Conservation (phyloP, 2,329 filamentous ascomycete species). For the Lasiodiplodia hormozganensis region DNA sequence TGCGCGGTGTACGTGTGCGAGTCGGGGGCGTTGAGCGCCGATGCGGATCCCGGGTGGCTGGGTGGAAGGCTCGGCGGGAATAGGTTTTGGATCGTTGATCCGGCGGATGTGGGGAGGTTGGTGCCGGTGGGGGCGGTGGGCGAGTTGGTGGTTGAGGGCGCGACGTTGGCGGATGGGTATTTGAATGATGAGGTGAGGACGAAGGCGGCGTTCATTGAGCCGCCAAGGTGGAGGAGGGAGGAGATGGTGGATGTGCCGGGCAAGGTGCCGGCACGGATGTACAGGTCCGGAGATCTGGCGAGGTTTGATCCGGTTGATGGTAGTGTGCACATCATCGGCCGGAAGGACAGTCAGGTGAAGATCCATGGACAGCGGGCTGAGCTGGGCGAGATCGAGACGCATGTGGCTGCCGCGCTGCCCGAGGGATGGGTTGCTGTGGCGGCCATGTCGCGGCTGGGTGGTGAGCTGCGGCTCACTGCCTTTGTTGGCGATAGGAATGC, state of each 20-base stretch:
- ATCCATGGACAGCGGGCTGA: constrained; percentile 55
- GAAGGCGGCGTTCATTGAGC: constrained; percentile 39
- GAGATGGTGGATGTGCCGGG: neutral
- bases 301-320: constrained; percentile 41
- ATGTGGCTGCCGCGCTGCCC: neutral
- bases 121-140: constrained; percentile 45
- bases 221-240: constrained; percentile 9
- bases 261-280: constrained; percentile 32
- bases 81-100: constrained; percentile 42
- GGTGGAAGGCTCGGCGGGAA: neutral
- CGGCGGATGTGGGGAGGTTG: constrained; percentile 40
- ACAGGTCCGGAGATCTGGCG: constrained; percentile 44
- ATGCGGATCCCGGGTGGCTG: neutral
- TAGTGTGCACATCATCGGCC: constrained; percentile 44
- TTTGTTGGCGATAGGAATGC: neutral
- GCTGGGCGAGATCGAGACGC: constrained; percentile 52
- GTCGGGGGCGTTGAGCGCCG: neutral
- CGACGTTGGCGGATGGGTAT: constrained; percentile 44
- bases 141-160: constrained; percentile 44
- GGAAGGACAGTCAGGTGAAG: constrained; percentile 46
- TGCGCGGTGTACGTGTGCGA: neutral
- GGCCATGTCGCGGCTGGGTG: too few relatives aligned
- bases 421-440: constrained; percentile 1
- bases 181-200: constrained; percentile 43
- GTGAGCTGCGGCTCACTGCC: neutral